phyloP scores from a whole-genome alignment of 306 rosid genomes.

The Lathyrus aphaca region DNA sequence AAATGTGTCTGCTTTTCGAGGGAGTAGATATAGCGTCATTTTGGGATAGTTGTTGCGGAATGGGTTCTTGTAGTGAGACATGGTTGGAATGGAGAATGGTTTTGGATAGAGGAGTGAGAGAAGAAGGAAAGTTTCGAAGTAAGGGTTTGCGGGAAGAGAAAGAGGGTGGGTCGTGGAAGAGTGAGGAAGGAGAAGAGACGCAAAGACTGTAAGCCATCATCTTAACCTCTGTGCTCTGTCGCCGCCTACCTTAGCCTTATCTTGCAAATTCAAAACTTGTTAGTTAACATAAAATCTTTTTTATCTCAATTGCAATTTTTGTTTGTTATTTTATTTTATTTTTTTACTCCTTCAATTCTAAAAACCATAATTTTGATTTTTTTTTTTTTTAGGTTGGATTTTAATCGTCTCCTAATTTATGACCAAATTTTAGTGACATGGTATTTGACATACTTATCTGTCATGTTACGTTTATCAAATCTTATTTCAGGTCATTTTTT shows the following conservation, averaged over 20 bases:
- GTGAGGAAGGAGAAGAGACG: constrained; percentile 70
- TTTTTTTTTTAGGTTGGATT: too few species aligned
- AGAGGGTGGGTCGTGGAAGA: constrained; percentile 50
- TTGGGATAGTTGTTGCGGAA: constrained; percentile 26
- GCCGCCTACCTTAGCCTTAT: constrained; percentile 14
- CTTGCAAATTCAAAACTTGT: neutral
- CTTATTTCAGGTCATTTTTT: too few species aligned
- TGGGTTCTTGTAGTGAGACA: constrained; percentile 64
- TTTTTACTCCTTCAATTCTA: too few species aligned
- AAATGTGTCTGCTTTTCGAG: constrained; percentile 52
- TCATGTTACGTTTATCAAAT: too few species aligned
- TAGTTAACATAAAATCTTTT: too few species aligned
- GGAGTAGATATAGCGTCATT: constrained; percentile 47
- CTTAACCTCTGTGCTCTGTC: neutral
- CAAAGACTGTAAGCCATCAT: constrained; percentile 72
- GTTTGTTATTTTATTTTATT: too few species aligned
- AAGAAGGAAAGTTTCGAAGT: constrained; percentile 20
- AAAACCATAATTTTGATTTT: too few species aligned
- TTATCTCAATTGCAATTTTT: too few species aligned
- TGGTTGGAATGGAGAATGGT: constrained; percentile 43
- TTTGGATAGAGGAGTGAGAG: constrained; percentile 37
- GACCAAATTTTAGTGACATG: too few species aligned
- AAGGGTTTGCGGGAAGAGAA: constrained; percentile 42
- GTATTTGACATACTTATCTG: too few species aligned
- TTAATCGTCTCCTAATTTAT: too few species aligned